These are phyloP conservation scores for Phytopythium montanum DNA, from an alignment of 352 stramenopile species.

Conservation along the genomic window DNA sequence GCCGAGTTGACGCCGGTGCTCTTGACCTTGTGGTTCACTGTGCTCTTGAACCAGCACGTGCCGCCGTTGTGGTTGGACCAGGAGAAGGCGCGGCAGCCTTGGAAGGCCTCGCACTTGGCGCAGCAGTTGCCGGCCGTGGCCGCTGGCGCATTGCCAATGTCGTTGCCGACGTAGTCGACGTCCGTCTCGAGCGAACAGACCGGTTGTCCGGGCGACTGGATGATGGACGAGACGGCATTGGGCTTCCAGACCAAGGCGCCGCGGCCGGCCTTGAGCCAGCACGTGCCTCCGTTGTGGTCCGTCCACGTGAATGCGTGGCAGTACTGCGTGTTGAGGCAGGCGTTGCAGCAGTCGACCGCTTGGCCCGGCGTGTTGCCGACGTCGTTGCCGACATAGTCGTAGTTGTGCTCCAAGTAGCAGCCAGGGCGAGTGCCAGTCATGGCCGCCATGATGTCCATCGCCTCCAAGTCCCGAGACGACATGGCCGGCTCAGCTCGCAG, in stretches of 20 bases:
- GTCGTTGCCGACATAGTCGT: constrained; percentile 6
- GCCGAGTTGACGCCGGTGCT: not conserved
- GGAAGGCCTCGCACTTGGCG: constrained; percentile 14
- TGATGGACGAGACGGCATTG: constrained; percentile 5
- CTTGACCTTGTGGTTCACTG: constrained; percentile 22
- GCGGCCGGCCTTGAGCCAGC: constrained; percentile 51
- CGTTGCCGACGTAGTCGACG: constrained; percentile 20
- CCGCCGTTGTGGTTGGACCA: constrained; percentile 48
- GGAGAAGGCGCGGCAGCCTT: constrained; percentile 37
- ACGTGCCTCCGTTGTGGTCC: constrained; percentile 39
- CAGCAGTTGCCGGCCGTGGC: constrained; percentile 10
- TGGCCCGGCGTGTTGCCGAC: not conserved
- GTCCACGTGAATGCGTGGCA: constrained; percentile 24
- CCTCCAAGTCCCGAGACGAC: not conserved
- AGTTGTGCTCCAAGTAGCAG: constrained; percentile 4
- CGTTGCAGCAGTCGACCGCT: not conserved
- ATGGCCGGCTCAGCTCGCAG: not conserved
- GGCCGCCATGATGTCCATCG: not conserved
- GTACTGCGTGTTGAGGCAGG: not conserved
- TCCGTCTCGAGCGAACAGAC: constrained; percentile 8
- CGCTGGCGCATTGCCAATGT: constrained; percentile 12
- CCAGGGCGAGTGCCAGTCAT: not conserved
- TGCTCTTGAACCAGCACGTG: constrained; percentile 48
- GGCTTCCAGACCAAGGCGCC: constrained; percentile 15
- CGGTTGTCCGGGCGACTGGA: not conserved